A percentile compares a stretch with the other conserved stretches of the same genome.
Conservation (phyloP, 2,329 filamentous ascomycete species). For the Botryosphaeria dothidea region DNA sequence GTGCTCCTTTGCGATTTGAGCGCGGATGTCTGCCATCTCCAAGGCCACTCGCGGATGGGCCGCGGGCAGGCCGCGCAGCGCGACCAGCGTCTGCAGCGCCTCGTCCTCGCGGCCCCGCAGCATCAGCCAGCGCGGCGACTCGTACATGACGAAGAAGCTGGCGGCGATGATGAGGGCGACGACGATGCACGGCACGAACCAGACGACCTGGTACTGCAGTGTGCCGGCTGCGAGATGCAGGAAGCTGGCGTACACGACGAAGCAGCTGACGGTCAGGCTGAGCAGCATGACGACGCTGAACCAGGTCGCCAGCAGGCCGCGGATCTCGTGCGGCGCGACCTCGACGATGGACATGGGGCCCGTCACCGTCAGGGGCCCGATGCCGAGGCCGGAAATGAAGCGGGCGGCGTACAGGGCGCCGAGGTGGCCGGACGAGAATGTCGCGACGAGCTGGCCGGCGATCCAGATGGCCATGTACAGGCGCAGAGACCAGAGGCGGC, state of each 20-base stretch:
- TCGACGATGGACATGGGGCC: conserved; percentile 43
- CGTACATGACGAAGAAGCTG: conserved; percentile 34
- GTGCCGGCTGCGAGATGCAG: conserved; percentile 29
- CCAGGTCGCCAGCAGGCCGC: conserved; percentile 41
- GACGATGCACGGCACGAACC: conserved; percentile 33
- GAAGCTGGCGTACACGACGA: conserved; percentile 39
- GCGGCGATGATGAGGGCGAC: conserved; percentile 28
- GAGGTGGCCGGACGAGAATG: conserved; percentile 25
- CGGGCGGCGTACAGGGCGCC: conserved; percentile 38
- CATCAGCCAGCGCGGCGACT: conserved; percentile 40
- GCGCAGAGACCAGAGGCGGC: conserved; percentile 42
- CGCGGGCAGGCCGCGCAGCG: conserved; percentile 29
- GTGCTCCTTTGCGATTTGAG: conserved; percentile 19
- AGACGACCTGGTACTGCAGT: conserved; percentile 38
- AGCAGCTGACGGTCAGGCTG: conserved; percentile 32
- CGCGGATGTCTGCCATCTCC: conserved; percentile 20
- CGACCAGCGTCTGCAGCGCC: conserved; percentile 28
- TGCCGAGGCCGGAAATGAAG: conserved; percentile 41
- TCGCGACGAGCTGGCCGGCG: conserved; percentile 38
- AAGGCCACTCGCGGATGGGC: conserved; percentile 18
- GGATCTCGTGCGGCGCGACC: conserved; percentile 42
- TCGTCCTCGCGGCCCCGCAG: conserved; percentile 30
- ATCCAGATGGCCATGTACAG: conserved; percentile 40
- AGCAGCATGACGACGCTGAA: conserved; percentile 42
- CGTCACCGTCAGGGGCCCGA: conserved; percentile 42